Evolutionary conservation across 768 basidiomycete genomes (phyloP).

Genomic region (Mycena galopus): DNA sequence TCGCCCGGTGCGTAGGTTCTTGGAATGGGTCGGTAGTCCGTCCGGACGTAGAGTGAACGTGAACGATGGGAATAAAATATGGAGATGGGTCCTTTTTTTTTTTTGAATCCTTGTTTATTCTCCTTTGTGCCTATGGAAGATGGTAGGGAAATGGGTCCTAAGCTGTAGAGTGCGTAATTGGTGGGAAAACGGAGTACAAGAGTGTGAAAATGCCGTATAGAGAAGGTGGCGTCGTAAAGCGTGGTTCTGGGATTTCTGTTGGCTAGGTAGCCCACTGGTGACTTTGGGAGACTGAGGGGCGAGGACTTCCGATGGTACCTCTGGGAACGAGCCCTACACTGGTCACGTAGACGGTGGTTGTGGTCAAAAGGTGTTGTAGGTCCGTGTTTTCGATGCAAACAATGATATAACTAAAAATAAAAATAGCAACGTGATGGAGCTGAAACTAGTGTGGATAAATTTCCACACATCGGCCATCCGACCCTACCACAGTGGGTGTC

Average conservation of each 20-base stretch:
- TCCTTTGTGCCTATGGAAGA: too few relatives aligned
- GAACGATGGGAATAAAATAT: neutral
- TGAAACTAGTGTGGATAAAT: too few relatives aligned
- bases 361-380: too few relatives aligned
- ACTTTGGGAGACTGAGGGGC: neutral
- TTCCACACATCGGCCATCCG: too few relatives aligned
- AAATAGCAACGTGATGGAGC: too few relatives aligned
- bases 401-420: too few relatives aligned
- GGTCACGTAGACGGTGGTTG: neutral
- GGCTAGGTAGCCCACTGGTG: slow-evolving; percentile 1
- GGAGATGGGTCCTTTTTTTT: too few relatives aligned
- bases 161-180: neutral
- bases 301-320: neutral
- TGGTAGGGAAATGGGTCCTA: neutral
- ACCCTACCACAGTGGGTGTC: too few relatives aligned
- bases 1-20: neutral
- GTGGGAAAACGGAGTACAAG: neutral
- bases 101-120: too few relatives aligned
- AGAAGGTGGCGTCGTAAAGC: neutral
- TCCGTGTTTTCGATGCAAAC: too few relatives aligned
- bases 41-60: neutral
- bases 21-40: neutral
- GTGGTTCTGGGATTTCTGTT: neutral
- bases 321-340: neutral
- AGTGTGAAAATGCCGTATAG: neutral